Evolutionary conservation across 2,329 filamentous ascomycete genomes (phyloP), one percentile per base, ranked within the genome.

Genomic region (Verruconis gallopava): DNA sequence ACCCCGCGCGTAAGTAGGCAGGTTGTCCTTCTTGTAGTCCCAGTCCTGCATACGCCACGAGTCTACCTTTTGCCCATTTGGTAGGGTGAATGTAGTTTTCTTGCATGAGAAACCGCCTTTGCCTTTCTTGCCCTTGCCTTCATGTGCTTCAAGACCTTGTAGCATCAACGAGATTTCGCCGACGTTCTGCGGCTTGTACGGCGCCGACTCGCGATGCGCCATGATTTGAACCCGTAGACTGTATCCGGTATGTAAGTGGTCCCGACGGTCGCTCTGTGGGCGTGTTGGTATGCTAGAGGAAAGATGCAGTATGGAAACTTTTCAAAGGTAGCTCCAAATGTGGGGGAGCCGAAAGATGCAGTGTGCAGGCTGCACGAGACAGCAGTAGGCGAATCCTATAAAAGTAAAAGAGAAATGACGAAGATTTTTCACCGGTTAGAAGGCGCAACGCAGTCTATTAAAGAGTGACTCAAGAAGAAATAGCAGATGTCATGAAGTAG

Each of bases 11-110:
- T 95, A 94, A 1, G 85, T 94, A 4, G 91, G 91, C 9, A 98
- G 72, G 50, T 85, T 74, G 13, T 66, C 65, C 51, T 80, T 81
- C 66, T 96, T 96, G 72, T 96, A 98, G 54, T 96, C 89, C 81
- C 81, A 93, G 50, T 98, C 91, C 52, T 82, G 78, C 62, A 96
- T 81, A 50, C 81, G 80, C 91, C 91, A 98, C 2, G 89, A 95
- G 56, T 91, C 77, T 44, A 96, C 84, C 4, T 66, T 67, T 49
- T 85, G 73, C 19, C 73, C 68, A 44, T 77, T 68, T 17, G 72
- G 68, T 4, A 96, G 73, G 2, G 68, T 52, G 56, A 85, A 98
- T 3, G 74, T 81, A n/a, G 74, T 77, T 65, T 86, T 93, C 61
- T 81, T 91, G 64, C 81, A 81, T 14, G 73, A 79, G 57, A 85